Percentiles rank a stretch among this genome's conserved stretches.
Conservation (phyloP, 768 basidiomycete species). For the Galerina marginata region DNA sequence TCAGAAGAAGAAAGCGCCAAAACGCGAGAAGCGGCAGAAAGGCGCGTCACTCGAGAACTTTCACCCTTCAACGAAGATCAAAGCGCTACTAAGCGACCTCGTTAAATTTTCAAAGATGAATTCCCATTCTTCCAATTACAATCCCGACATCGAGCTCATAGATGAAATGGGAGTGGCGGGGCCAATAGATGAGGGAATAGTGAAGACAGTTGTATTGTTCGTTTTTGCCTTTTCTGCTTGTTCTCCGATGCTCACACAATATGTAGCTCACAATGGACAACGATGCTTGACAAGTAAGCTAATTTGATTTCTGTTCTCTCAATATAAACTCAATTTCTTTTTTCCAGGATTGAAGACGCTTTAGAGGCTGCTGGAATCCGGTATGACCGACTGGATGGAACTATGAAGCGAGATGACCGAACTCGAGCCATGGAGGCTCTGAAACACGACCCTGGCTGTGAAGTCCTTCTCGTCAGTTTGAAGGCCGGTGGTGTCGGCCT, state of each 20-base stretch:
- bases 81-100: conserved; percentile 80
- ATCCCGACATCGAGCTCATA: conserved; percentile 82
- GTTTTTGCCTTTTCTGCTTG: conserved; percentile 32
- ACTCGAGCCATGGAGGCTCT: conserved; percentile 91
- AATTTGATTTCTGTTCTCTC: conserved; percentile 1
- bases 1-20: conserved; percentile 66
- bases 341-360: conserved; percentile 82
- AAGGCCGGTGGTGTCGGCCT: conserved; percentile 97
- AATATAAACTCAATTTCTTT: conserved; percentile 14
- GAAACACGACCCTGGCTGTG: conserved; percentile 87
- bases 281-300: conserved; percentile 87
- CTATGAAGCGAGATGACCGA: conserved; percentile 97
- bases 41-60: conserved; percentile 59
- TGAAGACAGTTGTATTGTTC: conserved; percentile 97
- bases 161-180: conserved; percentile 70
- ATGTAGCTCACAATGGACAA: conserved; percentile 89
- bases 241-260: conserved; percentile 17
- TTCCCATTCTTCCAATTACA: conserved; percentile 87
- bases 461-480: conserved; percentile 94
- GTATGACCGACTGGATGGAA: conserved; percentile 93
- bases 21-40: conserved; percentile 71
- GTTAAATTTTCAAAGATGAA: conserved; percentile 82
- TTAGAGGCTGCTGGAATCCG: conserved; percentile 81
- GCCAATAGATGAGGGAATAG: conserved; percentile 62
- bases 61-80: conserved; percentile 88